Evolutionary conservation across 768 basidiomycete species (phyloP), one percentile per base, ranked within the genome.

Genomic region (Glaciozyma antarctica): DNA sequence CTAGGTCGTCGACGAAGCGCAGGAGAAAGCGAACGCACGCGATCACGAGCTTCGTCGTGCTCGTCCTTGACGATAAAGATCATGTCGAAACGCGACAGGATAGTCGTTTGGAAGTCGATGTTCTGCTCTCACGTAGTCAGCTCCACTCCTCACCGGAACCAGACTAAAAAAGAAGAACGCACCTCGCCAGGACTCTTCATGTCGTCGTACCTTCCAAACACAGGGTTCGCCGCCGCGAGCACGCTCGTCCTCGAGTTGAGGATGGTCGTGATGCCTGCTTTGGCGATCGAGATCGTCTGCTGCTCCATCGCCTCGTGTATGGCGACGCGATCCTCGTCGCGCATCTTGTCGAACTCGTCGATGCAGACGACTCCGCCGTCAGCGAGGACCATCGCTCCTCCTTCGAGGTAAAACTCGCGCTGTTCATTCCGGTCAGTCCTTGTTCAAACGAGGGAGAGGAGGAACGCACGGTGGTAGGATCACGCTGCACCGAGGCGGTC

Each of bases 241-340:
- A 98, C 94, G 67, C 89, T 92, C 0, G 95, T 97, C 47, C 94
- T 80, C 2, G 92, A 93, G 77, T 99, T 99, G 16, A 99, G 79
- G 9, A 97, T 90, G 3, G 94, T 99, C 0, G 95, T 97, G 62
- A 99, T 99, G 67, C 94, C 95, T 6, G 95, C 95, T 76, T 99
- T 98, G 22, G 94, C 94, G 69, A 99, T 97, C 2, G 95, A 98
- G 71, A 99, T 98, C 0, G 95, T 99, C 74, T 98, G 94, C 75
- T 99, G 95, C 74, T 99, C 95, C 95, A 99, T 99, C 19, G 94
- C 95, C 79, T 98, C 95, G 77, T 98, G 95, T 65, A 98, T 98
- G 0, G 95, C 95, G 7, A 98, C 95, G 62, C 95, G 85, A 76
- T 99, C 95, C 77, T 98, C 94, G 71, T 99, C 95, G 47, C 94